phyloP scores from a whole-genome alignment of 1,139 yeast species.

The Kodamaea anthophila region DNA sequence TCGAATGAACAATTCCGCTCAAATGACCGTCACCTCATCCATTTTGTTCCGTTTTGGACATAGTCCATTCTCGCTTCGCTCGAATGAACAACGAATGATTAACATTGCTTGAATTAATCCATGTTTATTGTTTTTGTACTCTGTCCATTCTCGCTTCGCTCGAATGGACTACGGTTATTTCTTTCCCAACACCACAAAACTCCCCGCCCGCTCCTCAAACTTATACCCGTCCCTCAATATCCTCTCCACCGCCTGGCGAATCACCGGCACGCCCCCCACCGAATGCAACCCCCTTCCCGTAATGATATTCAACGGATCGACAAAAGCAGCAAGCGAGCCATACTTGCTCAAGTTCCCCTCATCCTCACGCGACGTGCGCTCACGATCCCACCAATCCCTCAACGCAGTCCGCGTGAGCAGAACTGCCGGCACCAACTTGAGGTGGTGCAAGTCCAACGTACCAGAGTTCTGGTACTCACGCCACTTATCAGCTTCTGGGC shows the following conservation, averaged over 20 bases:
- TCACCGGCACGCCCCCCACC: slow-evolving; percentile 41
- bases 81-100: too few species aligned
- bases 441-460: slow-evolving; percentile 48
- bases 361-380: slow-evolving; percentile 32
- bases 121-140: too few species aligned
- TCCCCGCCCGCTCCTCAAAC: slow-evolving; percentile 41
- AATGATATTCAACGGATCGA: slow-evolving; percentile 35
- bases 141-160: too few species aligned
- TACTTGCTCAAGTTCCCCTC: slow-evolving; percentile 30
- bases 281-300: slow-evolving; percentile 68
- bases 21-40: too few species aligned
- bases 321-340: slow-evolving; percentile 25
- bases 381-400: slow-evolving; percentile 51
- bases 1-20: too few species aligned
- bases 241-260: slow-evolving; percentile 33
- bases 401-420: slow-evolving; percentile 25
- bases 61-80: too few species aligned
- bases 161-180: too few species aligned
- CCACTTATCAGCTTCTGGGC: slow-evolving; percentile 3
- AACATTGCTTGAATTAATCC: too few species aligned
- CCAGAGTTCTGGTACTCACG: slow-evolving; percentile 11
- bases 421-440: slow-evolving; percentile 40
- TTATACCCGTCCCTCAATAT: slow-evolving; percentile 30
- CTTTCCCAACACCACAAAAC: slow-evolving; percentile 27
- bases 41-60: too few species aligned